phyloP scores from a whole-genome alignment of 805 yeast species.

The Sugiyamaella americana region DNA sequence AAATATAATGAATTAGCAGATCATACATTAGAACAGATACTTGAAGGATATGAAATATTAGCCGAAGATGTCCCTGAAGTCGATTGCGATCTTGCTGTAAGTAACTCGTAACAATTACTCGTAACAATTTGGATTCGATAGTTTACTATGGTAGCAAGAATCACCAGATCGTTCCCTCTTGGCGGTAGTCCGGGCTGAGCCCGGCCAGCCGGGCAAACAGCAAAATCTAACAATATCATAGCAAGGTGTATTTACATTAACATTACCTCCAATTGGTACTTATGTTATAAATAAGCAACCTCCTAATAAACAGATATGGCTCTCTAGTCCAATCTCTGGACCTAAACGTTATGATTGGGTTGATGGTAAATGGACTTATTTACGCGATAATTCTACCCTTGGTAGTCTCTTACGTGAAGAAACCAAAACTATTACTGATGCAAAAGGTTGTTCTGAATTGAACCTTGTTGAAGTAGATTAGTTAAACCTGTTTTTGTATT shows the following conservation, averaged over 20 bases:
- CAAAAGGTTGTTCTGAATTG: not conserved
- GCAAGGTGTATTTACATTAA: slow-evolving; percentile 81
- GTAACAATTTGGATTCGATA: too few species aligned
- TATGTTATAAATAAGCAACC: slow-evolving; percentile 97
- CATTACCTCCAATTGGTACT: slow-evolving; percentile 65
- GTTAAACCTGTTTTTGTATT: not conserved
- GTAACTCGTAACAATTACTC: slow-evolving; percentile 26
- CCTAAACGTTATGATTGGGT: slow-evolving; percentile 78
- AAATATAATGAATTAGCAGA: slow-evolving; percentile 64
- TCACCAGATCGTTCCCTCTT: too few species aligned
- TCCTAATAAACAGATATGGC: slow-evolving; percentile 95
- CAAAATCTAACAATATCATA: slow-evolving; percentile 10
- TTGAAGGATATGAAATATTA: slow-evolving; percentile 61
- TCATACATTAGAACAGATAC: slow-evolving; percentile 59
- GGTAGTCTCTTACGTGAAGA: slow-evolving; percentile 49
- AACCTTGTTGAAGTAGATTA: not conserved
- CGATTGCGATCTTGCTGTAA: slow-evolving; percentile 64
- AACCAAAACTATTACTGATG: slow-evolving; percentile 26
- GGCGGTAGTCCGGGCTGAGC: too few species aligned
- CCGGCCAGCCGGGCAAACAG: too few species aligned
- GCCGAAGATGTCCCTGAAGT: slow-evolving; percentile 57
- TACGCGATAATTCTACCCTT: slow-evolving; percentile 55
- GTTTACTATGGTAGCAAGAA: too few species aligned
- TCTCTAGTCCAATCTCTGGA: slow-evolving; percentile 87
- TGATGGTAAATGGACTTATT: slow-evolving; percentile 69